Conservation (phyloP, 169 alveolate species). For the Babesia bovis region DNA sequence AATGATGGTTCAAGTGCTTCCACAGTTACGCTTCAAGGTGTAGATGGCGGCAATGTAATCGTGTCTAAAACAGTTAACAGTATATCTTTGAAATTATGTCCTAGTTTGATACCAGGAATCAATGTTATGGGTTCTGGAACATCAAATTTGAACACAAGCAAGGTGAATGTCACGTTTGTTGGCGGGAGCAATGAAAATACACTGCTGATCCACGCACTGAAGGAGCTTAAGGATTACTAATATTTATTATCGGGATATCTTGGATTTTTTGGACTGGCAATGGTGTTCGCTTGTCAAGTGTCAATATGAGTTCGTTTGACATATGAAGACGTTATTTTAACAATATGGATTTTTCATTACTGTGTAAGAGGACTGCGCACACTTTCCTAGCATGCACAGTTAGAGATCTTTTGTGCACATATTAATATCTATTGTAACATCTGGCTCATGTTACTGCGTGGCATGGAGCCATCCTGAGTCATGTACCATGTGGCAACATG, state of each 20-base stretch:
- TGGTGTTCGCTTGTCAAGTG: background rate
- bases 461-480: slow-evolving; percentile 17
- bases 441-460: slow-evolving; percentile 17
- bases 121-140: slow-evolving; percentile 13
- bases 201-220: slow-evolving; percentile 49
- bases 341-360: background rate
- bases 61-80: slow-evolving; percentile 22
- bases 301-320: background rate
- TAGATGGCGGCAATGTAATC: slow-evolving; percentile 51
- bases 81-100: slow-evolving; percentile 55
- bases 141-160: slow-evolving; percentile 10
- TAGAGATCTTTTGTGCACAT: background rate
- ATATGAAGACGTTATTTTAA: background rate
- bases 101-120: slow-evolving; percentile 50
- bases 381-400: background rate
- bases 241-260: background rate
- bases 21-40: slow-evolving; percentile 37
- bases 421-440: background rate
- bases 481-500: slow-evolving; percentile 24
- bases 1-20: slow-evolving; percentile 9
- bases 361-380: too few relatives aligned
- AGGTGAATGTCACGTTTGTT: slow-evolving; percentile 34
- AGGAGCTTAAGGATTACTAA: slow-evolving; percentile 31
- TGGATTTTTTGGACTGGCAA: background rate
- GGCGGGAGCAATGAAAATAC: slow-evolving; percentile 48